Percentiles rank a stretch among this genome's conserved stretches.
Evolutionary conservation across 2,329 filamentous ascomycete species (phyloP).

Genomic region (Neopestalotiopsis sp.): DNA sequence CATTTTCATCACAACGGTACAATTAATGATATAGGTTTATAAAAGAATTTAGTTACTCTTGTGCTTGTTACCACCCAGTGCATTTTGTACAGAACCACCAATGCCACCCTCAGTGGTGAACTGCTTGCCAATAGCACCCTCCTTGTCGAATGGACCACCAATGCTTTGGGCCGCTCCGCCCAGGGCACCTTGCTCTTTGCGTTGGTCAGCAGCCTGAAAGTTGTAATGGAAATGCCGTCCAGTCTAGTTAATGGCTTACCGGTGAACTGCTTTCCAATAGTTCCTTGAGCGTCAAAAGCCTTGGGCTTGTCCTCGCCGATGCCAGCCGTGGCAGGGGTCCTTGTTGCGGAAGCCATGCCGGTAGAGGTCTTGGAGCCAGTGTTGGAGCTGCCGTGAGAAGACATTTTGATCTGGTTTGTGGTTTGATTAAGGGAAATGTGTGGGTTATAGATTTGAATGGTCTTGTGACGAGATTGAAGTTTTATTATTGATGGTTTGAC

Average conservation of each 20-base stretch:
- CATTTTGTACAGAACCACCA: constrained; percentile 56
- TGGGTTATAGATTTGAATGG: too few relatives aligned
- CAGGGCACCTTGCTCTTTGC: constrained; percentile 49
- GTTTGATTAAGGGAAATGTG: background rate
- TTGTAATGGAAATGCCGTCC: background rate
- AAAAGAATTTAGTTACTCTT: constrained; percentile 30
- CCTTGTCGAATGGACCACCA: constrained; percentile 54
- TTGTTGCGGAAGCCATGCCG: constrained; percentile 33
- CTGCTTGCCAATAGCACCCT: constrained; percentile 58
- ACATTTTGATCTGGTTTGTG: constrained; percentile 28
- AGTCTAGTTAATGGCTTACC: constrained; percentile 34
- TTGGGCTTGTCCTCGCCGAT: constrained; percentile 41
- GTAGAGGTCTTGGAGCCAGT: constrained; percentile 34
- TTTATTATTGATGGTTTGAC: too few relatives aligned
- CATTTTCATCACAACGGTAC: background rate
- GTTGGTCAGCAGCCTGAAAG: background rate
- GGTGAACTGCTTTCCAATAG: constrained; percentile 61
- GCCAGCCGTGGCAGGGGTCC: constrained; percentile 35
- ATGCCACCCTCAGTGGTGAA: constrained; percentile 59
- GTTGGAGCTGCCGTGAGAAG: constrained; percentile 35
- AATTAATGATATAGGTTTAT: background rate
- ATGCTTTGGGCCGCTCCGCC: constrained; percentile 55
- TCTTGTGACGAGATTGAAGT: too few relatives aligned
- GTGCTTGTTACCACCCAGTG: constrained; percentile 44
- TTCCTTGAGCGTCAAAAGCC: constrained; percentile 53